These are phyloP conservation scores for Naganishia cerealis DNA, from an alignment of 1,284 basidiomycete genomes.

Conservation along the genomic window DNA sequence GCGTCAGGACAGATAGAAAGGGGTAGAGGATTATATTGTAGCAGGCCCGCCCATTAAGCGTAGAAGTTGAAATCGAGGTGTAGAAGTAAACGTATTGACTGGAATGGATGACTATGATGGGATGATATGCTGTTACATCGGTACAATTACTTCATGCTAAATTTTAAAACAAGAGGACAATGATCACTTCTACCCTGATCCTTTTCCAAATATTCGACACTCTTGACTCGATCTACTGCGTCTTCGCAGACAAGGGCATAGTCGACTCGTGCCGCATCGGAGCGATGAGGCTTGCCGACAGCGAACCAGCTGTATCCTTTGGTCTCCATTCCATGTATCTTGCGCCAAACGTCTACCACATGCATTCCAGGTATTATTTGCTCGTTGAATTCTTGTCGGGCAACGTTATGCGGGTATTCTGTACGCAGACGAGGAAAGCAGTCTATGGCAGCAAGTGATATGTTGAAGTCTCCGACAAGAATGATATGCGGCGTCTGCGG, in stretches of 20 bases:
- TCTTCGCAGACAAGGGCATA: slow-evolving; percentile 32
- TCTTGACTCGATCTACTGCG: not conserved
- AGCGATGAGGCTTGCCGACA: slow-evolving; percentile 32
- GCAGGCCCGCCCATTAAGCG: not conserved
- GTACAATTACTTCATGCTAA: not conserved
- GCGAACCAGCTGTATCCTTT: slow-evolving; percentile 34
- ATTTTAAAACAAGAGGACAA: not conserved
- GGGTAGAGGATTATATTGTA: not conserved
- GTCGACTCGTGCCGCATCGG: slow-evolving; percentile 36
- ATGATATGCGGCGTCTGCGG: slow-evolving; percentile 22
- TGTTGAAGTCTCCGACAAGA: slow-evolving; percentile 37
- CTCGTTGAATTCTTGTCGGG: slow-evolving; percentile 37
- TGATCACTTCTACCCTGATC: slow-evolving; percentile 6
- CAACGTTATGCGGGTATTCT: slow-evolving; percentile 34
- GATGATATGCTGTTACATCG: not conserved
- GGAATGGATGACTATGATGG: not conserved
- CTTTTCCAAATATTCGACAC: slow-evolving; percentile 7
- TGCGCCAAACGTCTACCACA: slow-evolving; percentile 35
- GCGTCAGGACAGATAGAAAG: not conserved
- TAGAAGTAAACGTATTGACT: not conserved
- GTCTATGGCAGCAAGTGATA: slow-evolving; percentile 31
- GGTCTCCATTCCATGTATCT: slow-evolving; percentile 30
- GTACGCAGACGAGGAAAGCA: slow-evolving; percentile 37
- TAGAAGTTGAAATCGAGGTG: not conserved
- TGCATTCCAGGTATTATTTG: slow-evolving; percentile 33